Percentiles rank a stretch among this genome's conserved stretches.
Conservation (phyloP, 2,329 filamentous ascomycete genomes). For the Venturia nashicola region DNA sequence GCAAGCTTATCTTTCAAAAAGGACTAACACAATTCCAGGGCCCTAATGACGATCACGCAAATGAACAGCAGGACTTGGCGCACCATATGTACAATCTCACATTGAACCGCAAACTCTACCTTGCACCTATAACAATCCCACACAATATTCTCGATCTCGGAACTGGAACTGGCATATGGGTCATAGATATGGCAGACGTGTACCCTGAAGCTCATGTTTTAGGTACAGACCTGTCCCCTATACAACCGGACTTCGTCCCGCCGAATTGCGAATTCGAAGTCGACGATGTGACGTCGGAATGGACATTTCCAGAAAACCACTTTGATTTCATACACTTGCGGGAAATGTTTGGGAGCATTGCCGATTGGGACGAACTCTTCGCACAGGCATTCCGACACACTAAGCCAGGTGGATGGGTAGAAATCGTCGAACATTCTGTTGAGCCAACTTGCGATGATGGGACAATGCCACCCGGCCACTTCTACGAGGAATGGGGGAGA, state of each 20-base stretch:
- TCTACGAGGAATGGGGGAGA: constrained; percentile 20
- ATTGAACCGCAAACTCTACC: constrained; percentile 12
- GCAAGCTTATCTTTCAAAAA: background rate
- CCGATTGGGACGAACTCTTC: constrained; percentile 33
- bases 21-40: constrained; percentile 14
- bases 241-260: constrained; percentile 36
- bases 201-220: constrained; percentile 29
- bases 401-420: constrained; percentile 31
- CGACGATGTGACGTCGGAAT: constrained; percentile 31
- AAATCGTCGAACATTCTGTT: constrained; percentile 31
- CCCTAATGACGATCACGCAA: constrained; percentile 31
- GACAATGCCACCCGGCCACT: constrained; percentile 24
- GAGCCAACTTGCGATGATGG: constrained; percentile 28
- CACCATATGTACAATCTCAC: constrained; percentile 28
- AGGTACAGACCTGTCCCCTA: constrained; percentile 37
- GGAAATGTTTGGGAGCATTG: constrained; percentile 32
- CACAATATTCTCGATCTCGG: constrained; percentile 31
- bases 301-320: constrained; percentile 25
- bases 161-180: constrained; percentile 35
- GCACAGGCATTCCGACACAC: constrained; percentile 20
- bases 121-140: constrained; percentile 11
- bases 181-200: constrained; percentile 14
- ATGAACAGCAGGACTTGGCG: constrained; percentile 32
- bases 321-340: constrained; percentile 36
- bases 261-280: constrained; percentile 35